These are phyloP conservation scores for Cymbopogon flexuosus DNA, from an alignment of 202 grass and related monocot genomes.

Conservation along the genomic window DNA sequence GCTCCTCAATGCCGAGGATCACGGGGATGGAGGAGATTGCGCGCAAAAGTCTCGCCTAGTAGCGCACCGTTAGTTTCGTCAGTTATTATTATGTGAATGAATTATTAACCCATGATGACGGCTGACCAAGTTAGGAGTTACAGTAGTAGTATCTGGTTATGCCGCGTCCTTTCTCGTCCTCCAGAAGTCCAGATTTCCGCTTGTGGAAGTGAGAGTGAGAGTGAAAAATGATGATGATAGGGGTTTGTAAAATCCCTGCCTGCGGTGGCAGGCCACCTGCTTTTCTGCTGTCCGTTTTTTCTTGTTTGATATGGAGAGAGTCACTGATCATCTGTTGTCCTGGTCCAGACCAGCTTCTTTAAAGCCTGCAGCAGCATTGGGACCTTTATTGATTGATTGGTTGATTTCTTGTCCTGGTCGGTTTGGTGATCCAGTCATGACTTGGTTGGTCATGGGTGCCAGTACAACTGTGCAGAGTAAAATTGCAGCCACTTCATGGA, in stretches of 20 bases:
- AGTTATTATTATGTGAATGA: background rate
- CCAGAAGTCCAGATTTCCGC: background rate
- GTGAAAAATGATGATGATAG: background rate
- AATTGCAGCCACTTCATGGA: background rate
- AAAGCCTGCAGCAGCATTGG: background rate
- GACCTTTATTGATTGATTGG: background rate
- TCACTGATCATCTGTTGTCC: background rate
- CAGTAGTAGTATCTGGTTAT: too few species aligned
- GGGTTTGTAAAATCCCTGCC: background rate
- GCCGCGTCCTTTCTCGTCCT: background rate
- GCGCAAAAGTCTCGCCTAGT: background rate
- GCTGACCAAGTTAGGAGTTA: background rate
- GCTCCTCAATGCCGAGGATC: background rate
- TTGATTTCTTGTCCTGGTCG: background rate
- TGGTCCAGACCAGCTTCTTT: constrained; percentile 7
- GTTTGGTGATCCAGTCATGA: background rate
- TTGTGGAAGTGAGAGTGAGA: background rate
- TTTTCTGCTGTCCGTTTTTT: background rate
- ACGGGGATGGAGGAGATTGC: background rate
- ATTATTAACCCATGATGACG: background rate
- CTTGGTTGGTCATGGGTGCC: background rate
- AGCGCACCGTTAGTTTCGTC: background rate
- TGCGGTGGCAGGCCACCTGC: background rate
- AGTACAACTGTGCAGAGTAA: background rate
- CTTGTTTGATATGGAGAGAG: background rate